A percentile compares a stretch with the other conserved stretches of the same genome.
Evolutionary conservation across 345 rosid genomes (phyloP).

Genomic region (Camelina neglecta): DNA sequence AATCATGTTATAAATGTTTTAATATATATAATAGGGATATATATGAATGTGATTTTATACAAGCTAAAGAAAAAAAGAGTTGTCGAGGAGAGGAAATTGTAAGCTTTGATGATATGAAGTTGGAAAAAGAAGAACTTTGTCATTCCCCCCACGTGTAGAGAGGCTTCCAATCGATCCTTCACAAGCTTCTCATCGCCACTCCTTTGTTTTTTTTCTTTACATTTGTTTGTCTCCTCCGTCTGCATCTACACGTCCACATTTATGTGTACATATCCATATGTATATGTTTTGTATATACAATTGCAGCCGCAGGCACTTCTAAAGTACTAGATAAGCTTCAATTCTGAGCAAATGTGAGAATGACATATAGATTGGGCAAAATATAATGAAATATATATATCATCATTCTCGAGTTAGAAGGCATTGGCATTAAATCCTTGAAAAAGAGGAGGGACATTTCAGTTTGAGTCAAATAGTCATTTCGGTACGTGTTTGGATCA

Average conservation of each 20-base stretch:
- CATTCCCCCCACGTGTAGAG: slow-evolving; percentile 47
- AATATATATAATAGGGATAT: no score
- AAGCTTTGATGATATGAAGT: slow-evolving; percentile 25
- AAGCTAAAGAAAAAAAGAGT: slow-evolving; percentile 7
- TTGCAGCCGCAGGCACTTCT: no score
- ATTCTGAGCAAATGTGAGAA: no score
- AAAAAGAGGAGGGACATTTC: no score
- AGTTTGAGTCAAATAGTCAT: no score
- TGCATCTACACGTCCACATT: slow-evolving; percentile 16
- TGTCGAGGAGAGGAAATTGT: slow-evolving; percentile 28
- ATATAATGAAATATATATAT: no score
- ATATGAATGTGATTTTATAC: not conserved
- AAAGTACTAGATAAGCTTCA: no score
- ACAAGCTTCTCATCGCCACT: slow-evolving; percentile 41
- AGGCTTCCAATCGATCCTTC: slow-evolving; percentile 37
- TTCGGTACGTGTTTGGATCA: no score
- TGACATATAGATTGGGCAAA: no score
- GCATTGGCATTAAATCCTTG: no score
- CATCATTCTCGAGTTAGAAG: no score
- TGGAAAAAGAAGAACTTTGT: slow-evolving; percentile 38
- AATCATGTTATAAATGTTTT: no score
- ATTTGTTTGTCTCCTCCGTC: slow-evolving; percentile 24
- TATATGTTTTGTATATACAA: not conserved
- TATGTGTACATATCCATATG: not conserved
- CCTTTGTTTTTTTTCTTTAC: slow-evolving; percentile 7